Evolutionary conservation across 805 yeast species (phyloP), one percentile per base, ranked within the genome.

Genomic region (Torulaspora microellipsoides): DNA sequence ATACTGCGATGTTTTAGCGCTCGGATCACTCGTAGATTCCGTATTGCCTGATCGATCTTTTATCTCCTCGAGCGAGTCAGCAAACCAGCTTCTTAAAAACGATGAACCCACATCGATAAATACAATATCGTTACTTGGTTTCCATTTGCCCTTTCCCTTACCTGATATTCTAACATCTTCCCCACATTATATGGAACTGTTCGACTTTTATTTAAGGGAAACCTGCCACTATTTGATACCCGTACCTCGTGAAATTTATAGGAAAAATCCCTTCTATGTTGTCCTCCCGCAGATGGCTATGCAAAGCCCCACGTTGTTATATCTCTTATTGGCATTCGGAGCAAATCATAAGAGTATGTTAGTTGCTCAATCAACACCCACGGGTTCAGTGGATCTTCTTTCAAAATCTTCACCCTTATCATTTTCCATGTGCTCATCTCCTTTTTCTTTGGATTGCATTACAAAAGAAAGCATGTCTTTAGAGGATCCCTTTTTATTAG

Each of bases 241-340:
- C 0, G 80, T 85, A 0, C 86, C 86, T 8, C 68, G 75, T 3
- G 60, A 68, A 8, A 54, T 74, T 1, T 81, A 80, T 54, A 67
- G 64, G 17, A 78, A 76, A 12, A 81, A 82, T 50, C 95, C 95
- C 0, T 84, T 83, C 65, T 74, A 74, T 48, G 72, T 72, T 12
- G 66, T 81, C 6, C 61, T 85, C 11, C 90, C 93, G 0, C 77
- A 76, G 53, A 71, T 85, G 73, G 88, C 91, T 1, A 67, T 81
- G 72, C 70, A 71, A 25, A 69, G 74, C 45, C 76, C 70, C 15
- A 70, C 69, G 8, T 59, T 84, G 12, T 59, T 83, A 48, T 71
- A 85, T 1, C 67, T 83, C 0, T 49, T 83, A 11, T 60, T 83
- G 28, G 77, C 79, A 1, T 72, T 72, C 52, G 75, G 78, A 5